phyloP scores from a whole-genome alignment of 106 monocot species.

The Narthecium ossifragum region DNA sequence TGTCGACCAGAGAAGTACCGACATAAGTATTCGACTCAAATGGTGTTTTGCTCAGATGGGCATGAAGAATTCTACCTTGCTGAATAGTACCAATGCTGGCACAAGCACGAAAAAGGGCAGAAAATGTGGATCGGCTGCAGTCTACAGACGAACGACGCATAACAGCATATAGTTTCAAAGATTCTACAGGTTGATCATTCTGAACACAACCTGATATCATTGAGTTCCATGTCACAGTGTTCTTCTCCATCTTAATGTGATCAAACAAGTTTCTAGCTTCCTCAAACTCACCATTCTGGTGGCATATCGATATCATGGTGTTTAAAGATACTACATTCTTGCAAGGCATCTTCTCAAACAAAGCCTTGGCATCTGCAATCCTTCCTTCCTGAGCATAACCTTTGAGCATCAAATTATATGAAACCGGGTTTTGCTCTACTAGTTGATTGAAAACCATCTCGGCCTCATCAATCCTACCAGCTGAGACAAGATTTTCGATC shows the following conservation, averaged over 20 bases:
- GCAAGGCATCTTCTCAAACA: constrained; percentile 34
- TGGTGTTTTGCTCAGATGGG: constrained; percentile 25
- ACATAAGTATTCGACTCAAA: constrained; percentile 30
- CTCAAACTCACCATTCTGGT: constrained; percentile 15
- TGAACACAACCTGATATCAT: constrained; percentile 39
- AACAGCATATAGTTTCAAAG: constrained; percentile 21
- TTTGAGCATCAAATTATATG: constrained; percentile 40
- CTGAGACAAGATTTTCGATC: constrained; percentile 18
- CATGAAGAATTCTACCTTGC: constrained; percentile 35
- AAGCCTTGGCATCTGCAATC: constrained; percentile 12
- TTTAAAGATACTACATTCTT: constrained; percentile 36
- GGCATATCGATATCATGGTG: constrained; percentile 31
- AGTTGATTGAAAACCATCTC: constrained; percentile 21
- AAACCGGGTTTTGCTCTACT: constrained; percentile 9
- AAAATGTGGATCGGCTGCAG: constrained; percentile 32
- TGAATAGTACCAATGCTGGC: constrained; percentile 23
- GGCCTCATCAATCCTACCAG: constrained; percentile 16
- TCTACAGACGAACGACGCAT: constrained; percentile 19
- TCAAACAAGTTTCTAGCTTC: constrained; percentile 29
- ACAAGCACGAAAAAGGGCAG: constrained; percentile 27
- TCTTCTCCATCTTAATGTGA: constrained; percentile 22
- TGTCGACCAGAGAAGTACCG: constrained; percentile 36
- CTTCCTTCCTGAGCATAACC: constrained; percentile 26
- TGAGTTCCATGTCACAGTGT: constrained; percentile 44
- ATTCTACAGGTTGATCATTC: constrained; percentile 28